Conservation (phyloP, 1,284 basidiomycete species). For the Trametes versicolor region DNA sequence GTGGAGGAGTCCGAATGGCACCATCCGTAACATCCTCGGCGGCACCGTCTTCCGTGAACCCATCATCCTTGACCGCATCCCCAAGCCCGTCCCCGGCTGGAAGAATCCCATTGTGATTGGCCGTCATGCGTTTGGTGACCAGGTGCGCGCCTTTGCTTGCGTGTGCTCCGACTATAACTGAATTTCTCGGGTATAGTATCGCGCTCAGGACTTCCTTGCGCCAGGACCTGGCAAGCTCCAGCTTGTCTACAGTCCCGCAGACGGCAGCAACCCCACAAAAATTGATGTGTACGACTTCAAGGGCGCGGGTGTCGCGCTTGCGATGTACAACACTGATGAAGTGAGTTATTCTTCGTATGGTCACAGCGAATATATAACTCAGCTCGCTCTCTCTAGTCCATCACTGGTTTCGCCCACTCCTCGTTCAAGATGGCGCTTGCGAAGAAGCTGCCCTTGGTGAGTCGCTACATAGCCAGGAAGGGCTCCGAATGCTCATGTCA, state of each 20-base stretch:
- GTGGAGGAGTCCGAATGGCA: conserved; percentile 97
- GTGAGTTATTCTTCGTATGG: conserved; percentile 48
- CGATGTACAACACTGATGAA: conserved; percentile 97
- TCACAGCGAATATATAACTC: too few relatives aligned
- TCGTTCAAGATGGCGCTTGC: conserved; percentile 98
- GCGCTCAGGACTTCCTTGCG: conserved; percentile 89
- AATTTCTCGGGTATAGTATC: conserved; percentile 63
- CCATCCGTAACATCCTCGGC: conserved; percentile 96
- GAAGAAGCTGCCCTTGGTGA: conserved; percentile 92
- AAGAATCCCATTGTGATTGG: conserved; percentile 97
- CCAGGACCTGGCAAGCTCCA: conserved; percentile 92
- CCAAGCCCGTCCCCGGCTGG: conserved; percentile 96
- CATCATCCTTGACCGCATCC: conserved; percentile 92
- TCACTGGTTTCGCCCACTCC: conserved; percentile 94
- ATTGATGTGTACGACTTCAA: conserved; percentile 93
- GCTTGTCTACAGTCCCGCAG: conserved; percentile 84
- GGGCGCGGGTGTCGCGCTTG: conserved; percentile 88
- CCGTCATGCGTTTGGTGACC: conserved; percentile 97
- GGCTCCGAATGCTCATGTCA: too few relatives aligned
- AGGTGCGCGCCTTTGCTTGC: too few relatives aligned
- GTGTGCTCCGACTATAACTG: too few relatives aligned
- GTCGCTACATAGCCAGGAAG: too few relatives aligned
- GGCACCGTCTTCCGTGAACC: conserved; percentile 99
- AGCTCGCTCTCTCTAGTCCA: conserved; percentile 59
- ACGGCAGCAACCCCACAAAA: conserved; percentile 70